Evolutionary conservation across 2,329 filamentous ascomycete genomes (phyloP).

Genomic region (Pseudocercospora vitis): DNA sequence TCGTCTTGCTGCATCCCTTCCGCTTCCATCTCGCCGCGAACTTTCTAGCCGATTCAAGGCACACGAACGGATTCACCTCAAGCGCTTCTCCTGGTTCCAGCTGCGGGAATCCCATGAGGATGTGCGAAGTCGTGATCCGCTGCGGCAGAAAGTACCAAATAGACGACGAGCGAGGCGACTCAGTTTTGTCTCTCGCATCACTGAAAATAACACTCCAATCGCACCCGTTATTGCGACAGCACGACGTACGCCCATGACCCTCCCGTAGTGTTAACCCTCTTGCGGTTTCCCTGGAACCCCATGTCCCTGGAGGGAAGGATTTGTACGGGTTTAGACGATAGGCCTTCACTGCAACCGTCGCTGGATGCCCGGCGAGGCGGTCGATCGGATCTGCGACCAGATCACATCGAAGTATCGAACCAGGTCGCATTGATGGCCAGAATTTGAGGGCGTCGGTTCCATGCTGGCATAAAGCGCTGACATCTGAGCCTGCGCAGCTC

Average conservation of each 20-base stretch:
- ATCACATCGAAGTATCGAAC: not conserved
- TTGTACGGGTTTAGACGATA: too few relatives aligned
- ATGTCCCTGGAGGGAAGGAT: too few relatives aligned
- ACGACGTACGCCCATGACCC: too few relatives aligned
- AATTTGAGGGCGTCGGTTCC: not conserved
- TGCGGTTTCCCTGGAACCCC: too few relatives aligned
- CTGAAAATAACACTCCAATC: too few relatives aligned
- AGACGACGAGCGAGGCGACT: too few relatives aligned
- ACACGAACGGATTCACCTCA: slow-evolving; percentile 38
- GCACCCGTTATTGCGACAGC: too few relatives aligned
- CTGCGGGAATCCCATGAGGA: slow-evolving; percentile 34
- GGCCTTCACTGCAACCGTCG: not conserved
- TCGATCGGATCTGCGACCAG: not conserved
- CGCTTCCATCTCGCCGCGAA: slow-evolving; percentile 40
- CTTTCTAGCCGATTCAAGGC: slow-evolving; percentile 38
- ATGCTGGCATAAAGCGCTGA: not conserved
- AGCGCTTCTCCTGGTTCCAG: slow-evolving; percentile 40
- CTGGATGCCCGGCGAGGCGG: not conserved
- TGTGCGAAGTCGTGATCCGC: slow-evolving; percentile 33
- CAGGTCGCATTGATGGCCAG: not conserved
- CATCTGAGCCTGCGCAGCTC: not conserved
- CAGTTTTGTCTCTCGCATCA: too few relatives aligned
- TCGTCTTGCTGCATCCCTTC: not conserved
- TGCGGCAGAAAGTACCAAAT: slow-evolving; percentile 46
- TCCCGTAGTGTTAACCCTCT: too few relatives aligned